Conservation (phyloP, 257 asterid species). For the Solanum bukasovii region DNA sequence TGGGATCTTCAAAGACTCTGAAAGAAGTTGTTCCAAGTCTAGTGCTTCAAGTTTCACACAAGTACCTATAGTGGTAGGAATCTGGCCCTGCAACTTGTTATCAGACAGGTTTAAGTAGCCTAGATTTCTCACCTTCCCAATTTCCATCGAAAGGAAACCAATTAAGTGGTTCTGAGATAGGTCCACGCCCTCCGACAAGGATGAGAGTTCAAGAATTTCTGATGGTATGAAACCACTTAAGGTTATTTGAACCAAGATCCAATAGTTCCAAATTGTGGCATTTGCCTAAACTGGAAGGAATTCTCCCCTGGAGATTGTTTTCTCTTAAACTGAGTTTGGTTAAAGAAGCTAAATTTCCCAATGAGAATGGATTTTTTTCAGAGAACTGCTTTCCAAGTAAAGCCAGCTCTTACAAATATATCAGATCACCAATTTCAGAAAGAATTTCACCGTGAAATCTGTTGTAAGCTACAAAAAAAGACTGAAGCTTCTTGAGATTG, state of each 20-base stretch:
- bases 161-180: not conserved
- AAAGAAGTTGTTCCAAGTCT: no score
- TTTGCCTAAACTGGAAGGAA: not conserved
- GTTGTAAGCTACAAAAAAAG: slow-evolving; percentile 8
- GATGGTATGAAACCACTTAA: not conserved
- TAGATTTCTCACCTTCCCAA: not conserved
- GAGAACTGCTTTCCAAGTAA: not conserved
- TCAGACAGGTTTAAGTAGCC: not conserved
- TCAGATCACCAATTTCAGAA: not conserved
- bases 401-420: not conserved
- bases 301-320: slow-evolving; percentile 2
- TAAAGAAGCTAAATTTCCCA: no score
- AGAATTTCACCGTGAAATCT: slow-evolving; percentile 20
- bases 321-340: no score
- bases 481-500: slow-evolving; percentile 10
- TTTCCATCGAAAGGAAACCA: not conserved
- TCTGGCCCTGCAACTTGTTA: no score
- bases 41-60: no score
- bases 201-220: not conserved
- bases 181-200: not conserved
- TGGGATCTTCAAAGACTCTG: no score
- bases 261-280: not conserved
- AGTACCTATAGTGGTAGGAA: no score
- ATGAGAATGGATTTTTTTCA: no score
- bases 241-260: not conserved